Evolutionary conservation across 805 yeast species (phyloP).

Genomic region (Sugiyamaella boreocaroliniensis): DNA sequence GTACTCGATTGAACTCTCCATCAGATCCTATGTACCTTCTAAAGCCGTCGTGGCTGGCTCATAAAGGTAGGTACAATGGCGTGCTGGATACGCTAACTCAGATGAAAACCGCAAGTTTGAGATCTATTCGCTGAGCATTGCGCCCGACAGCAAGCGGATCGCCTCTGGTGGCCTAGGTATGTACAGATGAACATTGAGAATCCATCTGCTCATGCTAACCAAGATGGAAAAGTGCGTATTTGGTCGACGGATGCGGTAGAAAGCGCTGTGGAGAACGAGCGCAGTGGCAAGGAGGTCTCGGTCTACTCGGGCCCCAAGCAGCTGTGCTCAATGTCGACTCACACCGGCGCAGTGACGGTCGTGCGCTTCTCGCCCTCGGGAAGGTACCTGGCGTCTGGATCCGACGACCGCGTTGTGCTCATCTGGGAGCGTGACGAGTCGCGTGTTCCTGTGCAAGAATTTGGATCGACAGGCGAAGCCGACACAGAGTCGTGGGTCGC

Average conservation of each 20-base stretch:
- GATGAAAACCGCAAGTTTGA: constrained; percentile 80
- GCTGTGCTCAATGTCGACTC: constrained; percentile 85
- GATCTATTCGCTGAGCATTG: constrained; percentile 74
- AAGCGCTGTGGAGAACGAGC: constrained; percentile 41
- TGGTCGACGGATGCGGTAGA: constrained; percentile 87
- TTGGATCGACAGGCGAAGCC: constrained; percentile 55
- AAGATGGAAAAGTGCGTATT: constrained; percentile 84
- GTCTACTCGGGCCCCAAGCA: constrained; percentile 36
- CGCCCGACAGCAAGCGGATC: constrained; percentile 72
- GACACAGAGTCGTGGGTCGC: constrained; percentile 94
- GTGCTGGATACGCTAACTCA: constrained; percentile 14
- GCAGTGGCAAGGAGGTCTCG: background rate
- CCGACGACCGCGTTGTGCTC: constrained; percentile 85
- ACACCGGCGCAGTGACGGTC: constrained; percentile 93
- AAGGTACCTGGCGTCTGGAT: constrained; percentile 84
- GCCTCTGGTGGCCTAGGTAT: constrained; percentile 78
- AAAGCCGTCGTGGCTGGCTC: constrained; percentile 68
- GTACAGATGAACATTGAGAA: background rate
- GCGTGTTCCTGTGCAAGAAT: constrained; percentile 44
- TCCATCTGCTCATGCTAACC: constrained; percentile 1
- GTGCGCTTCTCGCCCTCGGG: constrained; percentile 92
- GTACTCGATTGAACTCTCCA: no score
- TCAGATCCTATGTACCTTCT: constrained; percentile 46
- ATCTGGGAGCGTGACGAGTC: constrained; percentile 91
- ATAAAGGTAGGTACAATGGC: constrained; percentile 36